A percentile compares a stretch with the other conserved stretches of the same genome.
Conservation (phyloP, 306 rosid genomes). For the Pyrus betulifolia region DNA sequence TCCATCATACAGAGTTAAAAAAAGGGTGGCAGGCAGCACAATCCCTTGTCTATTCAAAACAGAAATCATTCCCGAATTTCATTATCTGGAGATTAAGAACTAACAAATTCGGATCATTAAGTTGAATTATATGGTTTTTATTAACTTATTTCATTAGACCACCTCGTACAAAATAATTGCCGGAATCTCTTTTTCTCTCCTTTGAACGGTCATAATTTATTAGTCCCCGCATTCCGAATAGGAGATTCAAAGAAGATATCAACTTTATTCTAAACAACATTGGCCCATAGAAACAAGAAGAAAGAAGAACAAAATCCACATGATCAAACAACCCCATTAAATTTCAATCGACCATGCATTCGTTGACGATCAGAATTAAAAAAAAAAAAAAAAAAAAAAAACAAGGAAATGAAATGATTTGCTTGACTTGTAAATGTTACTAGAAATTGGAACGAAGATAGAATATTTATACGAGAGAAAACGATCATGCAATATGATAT, state of each 20-base stretch:
- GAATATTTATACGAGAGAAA: no score
- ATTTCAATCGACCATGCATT: slow-evolving; percentile 8
- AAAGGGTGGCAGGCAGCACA: neutral
- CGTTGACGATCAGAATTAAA: neutral
- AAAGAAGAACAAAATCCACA: slow-evolving; percentile 1
- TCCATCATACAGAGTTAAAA: neutral
- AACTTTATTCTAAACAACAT: neutral
- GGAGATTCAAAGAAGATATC: no score
- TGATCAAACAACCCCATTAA: neutral
- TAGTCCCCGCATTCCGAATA: no score
- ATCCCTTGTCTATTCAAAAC: no score
- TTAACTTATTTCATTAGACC: no score
- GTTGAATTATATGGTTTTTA: no score
- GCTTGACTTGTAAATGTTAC: neutral
- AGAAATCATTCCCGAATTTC: no score
- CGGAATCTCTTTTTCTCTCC: no score
- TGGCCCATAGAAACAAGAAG: neutral
- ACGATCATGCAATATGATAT: neutral
- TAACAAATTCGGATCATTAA: no score
- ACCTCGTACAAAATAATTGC: no score
- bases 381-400: neutral
- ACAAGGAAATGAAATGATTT: neutral
- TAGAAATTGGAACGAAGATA: neutral
- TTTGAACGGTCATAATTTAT: no score
- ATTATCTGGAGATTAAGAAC: no score